Conservation (phyloP, 2,329 filamentous ascomycete genomes). For the Westerdykella ornata region DNA sequence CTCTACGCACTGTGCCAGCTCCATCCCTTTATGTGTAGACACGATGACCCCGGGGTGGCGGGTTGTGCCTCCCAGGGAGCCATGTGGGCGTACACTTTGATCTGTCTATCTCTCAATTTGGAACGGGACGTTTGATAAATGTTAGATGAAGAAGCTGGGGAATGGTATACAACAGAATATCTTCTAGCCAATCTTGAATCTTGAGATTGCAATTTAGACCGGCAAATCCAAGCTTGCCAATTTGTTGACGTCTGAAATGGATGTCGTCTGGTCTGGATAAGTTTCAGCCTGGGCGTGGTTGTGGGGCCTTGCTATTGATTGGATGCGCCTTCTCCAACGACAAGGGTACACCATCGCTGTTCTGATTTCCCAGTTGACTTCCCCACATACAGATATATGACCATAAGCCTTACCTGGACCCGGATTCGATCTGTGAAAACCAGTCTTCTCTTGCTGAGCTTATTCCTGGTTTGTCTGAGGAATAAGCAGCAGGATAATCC, state of each 20-base stretch:
- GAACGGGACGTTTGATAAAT: constrained; percentile 6
- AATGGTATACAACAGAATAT: constrained; percentile 7
- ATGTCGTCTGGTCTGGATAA: constrained; percentile 11
- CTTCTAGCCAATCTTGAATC: constrained; percentile 18
- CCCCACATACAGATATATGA: background rate
- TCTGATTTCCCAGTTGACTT: background rate
- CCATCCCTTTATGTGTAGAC: constrained; percentile 18
- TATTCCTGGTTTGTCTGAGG: no score
- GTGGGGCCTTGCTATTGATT: constrained; percentile 10
- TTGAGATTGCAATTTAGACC: constrained; percentile 16
- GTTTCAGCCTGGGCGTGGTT: constrained; percentile 24
- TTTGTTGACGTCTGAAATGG: constrained; percentile 11
- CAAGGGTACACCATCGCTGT: background rate
- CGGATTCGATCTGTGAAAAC: no score
- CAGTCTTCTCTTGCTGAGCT: no score
- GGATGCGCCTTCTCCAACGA: constrained; percentile 8
- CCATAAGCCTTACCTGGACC: no score
- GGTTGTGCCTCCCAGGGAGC: constrained; percentile 7
- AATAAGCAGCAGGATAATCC: no score
- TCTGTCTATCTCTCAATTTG: constrained; percentile 15
- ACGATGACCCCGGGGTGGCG: constrained; percentile 6
- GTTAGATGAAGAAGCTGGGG: constrained; percentile 22
- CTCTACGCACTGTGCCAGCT: constrained; percentile 3
- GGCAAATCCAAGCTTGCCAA: constrained; percentile 11
- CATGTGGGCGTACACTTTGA: constrained; percentile 9